Evolutionary conservation across 805 yeast genomes (phyloP), one percentile per base, ranked within the genome.

Genomic region (Hanseniaspora nectarophila): DNA sequence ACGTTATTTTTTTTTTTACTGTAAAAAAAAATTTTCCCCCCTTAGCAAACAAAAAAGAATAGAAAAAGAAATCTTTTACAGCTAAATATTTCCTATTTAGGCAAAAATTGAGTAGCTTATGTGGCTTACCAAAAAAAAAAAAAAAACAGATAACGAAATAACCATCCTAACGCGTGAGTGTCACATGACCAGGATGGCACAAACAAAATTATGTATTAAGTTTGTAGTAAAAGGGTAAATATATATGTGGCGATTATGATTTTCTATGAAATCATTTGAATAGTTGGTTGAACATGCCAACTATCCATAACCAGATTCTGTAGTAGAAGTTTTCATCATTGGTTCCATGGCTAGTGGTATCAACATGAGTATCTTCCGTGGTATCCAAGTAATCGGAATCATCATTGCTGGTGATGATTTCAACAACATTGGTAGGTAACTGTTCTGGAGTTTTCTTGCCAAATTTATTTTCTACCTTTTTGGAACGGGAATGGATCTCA

Each of bases 341-440:
- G 2, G 53, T 42, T 20, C 53, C 46, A 28, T 33, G 46, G 18
- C 46, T 24, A 3, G 46, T 49, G 10, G 53, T 42, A 13, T 46
- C 51, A 10, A 23, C 23, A 24, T 20, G n/a, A 15, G 52, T 33
- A 16, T 31, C 45, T 20, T 39, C 32, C 7, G 42, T 31, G 13
- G 33, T 31, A 2, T 31, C n/a, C n/a, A 31, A 23, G 15, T 8
- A 29, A n/a, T 21, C 44, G 5, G 42, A 23, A 21, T 43, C 51
- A 5, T 15, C 29, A n/a, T 38, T 26, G 12, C 20, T 10, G 38
- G 10, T 16, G 31, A 5, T 33, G 15, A 6, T 21, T 2, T 29
- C n/a, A n/a, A n/a, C n/a, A n/a, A n/a, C n/a, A n/a, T n/a, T n/a
- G 20, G 21, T 5, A n/a, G 29, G 37, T 16, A n/a, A 15, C 13